phyloP scores from a whole-genome alignment of 257 asterid species.

The Penstemon davidsonii region DNA sequence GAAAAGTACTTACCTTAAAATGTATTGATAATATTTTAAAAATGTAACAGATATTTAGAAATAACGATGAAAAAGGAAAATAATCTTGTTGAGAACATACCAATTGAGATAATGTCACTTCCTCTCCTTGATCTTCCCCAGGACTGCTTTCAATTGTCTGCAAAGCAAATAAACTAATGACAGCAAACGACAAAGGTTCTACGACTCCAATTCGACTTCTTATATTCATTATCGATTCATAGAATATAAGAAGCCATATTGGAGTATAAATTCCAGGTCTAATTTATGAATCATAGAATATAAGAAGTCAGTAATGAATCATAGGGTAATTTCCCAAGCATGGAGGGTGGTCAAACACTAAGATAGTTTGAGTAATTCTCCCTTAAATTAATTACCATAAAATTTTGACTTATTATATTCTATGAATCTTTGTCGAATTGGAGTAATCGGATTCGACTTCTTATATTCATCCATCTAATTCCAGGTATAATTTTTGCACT shows the following conservation, averaged over 20 bases:
- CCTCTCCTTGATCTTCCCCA: conserved; percentile 64
- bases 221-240: not conserved
- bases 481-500: not conserved
- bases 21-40: not conserved
- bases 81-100: conserved; percentile 42
- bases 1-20: not conserved
- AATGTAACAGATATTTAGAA: not conserved
- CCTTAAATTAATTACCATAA: too few relatives aligned
- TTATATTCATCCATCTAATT: conserved; percentile 7
- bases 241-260: not conserved
- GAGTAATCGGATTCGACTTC: too few relatives aligned
- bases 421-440: too few relatives aligned
- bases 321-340: too few relatives aligned
- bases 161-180: conserved; percentile 31
- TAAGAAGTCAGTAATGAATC: not conserved
- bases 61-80: not conserved
- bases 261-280: too few relatives aligned
- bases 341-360: too few relatives aligned
- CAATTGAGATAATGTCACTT: conserved; percentile 67
- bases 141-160: conserved; percentile 81
- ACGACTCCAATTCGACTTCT: conserved; percentile 2
- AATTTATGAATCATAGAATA: not conserved
- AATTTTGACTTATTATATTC: too few relatives aligned
- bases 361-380: too few relatives aligned
- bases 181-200: conserved; percentile 16